phyloP scores from a whole-genome alignment of 805 yeast species.

The Brettanomyces naardenensis region DNA sequence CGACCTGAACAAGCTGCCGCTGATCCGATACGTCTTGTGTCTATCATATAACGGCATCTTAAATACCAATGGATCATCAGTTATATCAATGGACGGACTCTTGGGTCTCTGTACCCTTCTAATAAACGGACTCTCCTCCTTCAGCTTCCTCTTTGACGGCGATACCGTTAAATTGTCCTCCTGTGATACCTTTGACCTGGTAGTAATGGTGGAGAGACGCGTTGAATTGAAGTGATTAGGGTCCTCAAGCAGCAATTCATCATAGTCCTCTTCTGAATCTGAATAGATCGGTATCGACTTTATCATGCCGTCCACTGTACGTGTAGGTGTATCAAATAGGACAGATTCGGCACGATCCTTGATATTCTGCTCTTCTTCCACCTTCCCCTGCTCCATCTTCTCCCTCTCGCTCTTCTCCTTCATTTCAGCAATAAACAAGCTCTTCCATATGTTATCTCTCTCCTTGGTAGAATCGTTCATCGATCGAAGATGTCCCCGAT shows the following conservation, averaged over 20 bases:
- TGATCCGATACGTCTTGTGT: neutral
- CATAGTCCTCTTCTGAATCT: constrained; percentile 5
- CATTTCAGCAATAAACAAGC: constrained; percentile 25
- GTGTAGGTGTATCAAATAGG: neutral
- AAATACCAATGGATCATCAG: constrained; percentile 2
- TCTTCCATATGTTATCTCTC: constrained; percentile 31
- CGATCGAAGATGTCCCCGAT: constrained; percentile 62
- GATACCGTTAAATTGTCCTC: constrained; percentile 4
- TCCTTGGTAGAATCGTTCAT: constrained; percentile 20
- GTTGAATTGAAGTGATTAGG: constrained; percentile 1
- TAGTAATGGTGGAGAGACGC: neutral
- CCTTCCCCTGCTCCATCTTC: too few species aligned
- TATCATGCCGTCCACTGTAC: neutral
- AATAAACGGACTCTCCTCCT: neutral
- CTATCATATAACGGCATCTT: neutral
- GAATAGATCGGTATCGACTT: constrained; percentile 5
- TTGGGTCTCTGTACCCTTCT: neutral
- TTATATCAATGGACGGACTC: neutral
- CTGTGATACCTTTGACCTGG: constrained; percentile 5
- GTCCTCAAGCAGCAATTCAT: constrained; percentile 4
- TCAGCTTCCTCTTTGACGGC: neutral
- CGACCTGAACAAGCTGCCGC: neutral
- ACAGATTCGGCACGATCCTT: neutral
- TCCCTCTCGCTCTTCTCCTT: constrained; percentile 6
- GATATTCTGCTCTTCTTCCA: neutral